These are phyloP conservation scores for Linderina pennispora DNA, from an alignment of 192 early-diverging fungal species.

Conservation along the genomic window DNA sequence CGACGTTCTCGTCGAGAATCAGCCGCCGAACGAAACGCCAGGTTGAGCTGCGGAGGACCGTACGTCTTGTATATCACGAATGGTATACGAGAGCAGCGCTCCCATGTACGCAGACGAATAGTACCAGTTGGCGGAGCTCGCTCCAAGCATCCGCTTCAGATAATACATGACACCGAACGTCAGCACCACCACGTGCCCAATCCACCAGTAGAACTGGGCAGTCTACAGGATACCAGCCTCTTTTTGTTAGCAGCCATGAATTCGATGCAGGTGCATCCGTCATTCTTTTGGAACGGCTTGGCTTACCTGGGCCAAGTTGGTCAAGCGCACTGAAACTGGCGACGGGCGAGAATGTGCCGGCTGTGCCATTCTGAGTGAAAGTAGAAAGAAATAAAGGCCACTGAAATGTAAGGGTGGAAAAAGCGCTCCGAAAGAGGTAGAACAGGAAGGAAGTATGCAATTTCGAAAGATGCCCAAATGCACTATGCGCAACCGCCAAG, in stretches of 20 bases:
- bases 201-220: constrained; percentile 48
- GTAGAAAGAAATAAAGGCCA: background rate
- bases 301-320: constrained; percentile 12
- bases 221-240: constrained; percentile 24
- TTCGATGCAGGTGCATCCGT: too few species aligned
- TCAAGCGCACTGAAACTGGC: constrained; percentile 7
- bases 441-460: too few species aligned
- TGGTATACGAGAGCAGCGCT: constrained; percentile 31
- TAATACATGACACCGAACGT: constrained; percentile 27
- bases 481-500: too few species aligned
- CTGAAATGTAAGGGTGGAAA: background rate
- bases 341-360: constrained; percentile 7
- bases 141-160: constrained; percentile 27
- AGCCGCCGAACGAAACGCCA: constrained; percentile 32
- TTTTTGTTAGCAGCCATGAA: too few species aligned
- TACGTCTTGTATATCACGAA: constrained; percentile 45
- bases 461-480: too few species aligned
- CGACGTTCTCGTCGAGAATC: constrained; percentile 40
- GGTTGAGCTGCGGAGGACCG: constrained; percentile 39
- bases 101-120: constrained; percentile 37
- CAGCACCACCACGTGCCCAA: constrained; percentile 33
- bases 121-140: constrained; percentile 30
- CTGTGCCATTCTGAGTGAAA: constrained; percentile 8
- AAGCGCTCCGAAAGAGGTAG: too few species aligned
- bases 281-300: too few species aligned